Evolutionary conservation across 1,284 basidiomycete genomes (phyloP).

Genomic region (Ustilago curta): DNA sequence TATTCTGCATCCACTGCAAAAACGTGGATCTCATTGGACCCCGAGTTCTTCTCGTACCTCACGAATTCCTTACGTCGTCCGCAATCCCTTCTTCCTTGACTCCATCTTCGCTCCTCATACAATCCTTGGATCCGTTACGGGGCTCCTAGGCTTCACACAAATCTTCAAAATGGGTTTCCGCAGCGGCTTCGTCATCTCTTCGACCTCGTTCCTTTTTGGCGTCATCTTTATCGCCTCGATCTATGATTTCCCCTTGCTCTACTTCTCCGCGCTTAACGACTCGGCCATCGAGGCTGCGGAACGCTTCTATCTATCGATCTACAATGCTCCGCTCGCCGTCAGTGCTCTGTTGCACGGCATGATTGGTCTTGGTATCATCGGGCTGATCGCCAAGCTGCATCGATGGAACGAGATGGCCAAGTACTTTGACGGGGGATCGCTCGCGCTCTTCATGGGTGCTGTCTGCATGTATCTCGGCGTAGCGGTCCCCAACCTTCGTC

Average conservation of each 20-base stretch:
- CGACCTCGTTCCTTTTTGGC: constrained; percentile 64
- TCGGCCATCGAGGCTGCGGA: constrained; percentile 52
- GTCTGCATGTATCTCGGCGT: constrained; percentile 66
- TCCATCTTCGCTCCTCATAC: not conserved
- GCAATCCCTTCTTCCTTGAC: not conserved
- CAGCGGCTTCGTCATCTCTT: constrained; percentile 64
- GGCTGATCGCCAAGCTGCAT: constrained; percentile 64
- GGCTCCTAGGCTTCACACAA: not conserved
- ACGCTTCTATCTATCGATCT: constrained; percentile 65
- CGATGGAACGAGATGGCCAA: constrained; percentile 67
- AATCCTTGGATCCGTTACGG: not conserved
- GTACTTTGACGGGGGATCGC: constrained; percentile 66
- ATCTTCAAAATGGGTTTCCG: constrained; percentile 66
- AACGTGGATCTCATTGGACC: constrained; percentile 8
- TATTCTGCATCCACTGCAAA: not conserved
- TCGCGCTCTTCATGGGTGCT: constrained; percentile 63
- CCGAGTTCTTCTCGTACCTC: constrained; percentile 2
- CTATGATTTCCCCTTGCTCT: constrained; percentile 66
- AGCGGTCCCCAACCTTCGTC: constrained; percentile 61
- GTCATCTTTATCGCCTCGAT: constrained; percentile 65
- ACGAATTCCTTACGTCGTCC: not conserved
- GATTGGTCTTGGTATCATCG: constrained; percentile 63
- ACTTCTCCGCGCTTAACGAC: constrained; percentile 33
- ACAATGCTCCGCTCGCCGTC: constrained; percentile 57
- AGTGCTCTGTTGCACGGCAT: constrained; percentile 65